These are phyloP conservation scores for Didymella arachidicola DNA, from an alignment of 2,329 filamentous ascomycete species.

Conservation along the genomic window DNA sequence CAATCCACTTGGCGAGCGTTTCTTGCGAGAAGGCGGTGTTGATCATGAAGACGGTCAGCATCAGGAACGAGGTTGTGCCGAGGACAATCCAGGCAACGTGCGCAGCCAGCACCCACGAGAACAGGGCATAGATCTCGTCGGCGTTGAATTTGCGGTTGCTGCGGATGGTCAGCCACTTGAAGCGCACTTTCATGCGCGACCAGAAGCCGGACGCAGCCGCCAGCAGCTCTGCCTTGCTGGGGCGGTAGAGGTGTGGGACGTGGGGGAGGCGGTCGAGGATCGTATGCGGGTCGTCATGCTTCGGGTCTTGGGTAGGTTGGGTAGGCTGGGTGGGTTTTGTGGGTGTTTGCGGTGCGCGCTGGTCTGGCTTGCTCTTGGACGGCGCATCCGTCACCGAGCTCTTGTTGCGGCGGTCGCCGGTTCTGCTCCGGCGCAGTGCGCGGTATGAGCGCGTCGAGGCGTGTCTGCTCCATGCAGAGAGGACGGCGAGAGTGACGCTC, in stretches of 20 bases:
- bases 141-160: slow-evolving; percentile 93
- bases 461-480: slow-evolving; percentile 42
- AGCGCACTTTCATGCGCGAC: slow-evolving; percentile 85
- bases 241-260: slow-evolving; percentile 77
- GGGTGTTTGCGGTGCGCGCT: neutral
- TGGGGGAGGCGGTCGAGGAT: slow-evolving; percentile 63
- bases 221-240: slow-evolving; percentile 91
- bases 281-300: slow-evolving; percentile 37
- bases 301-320: slow-evolving; percentile 17
- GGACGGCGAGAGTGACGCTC: slow-evolving; percentile 34
- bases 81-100: slow-evolving; percentile 96
- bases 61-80: slow-evolving; percentile 97
- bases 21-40: slow-evolving; percentile 98
- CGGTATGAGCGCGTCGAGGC: slow-evolving; percentile 37
- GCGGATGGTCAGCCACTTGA: slow-evolving; percentile 97
- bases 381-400: slow-evolving; percentile 45
- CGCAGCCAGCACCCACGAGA: slow-evolving; percentile 93
- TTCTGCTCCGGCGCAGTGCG: slow-evolving; percentile 23
- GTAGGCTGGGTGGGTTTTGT: slow-evolving; percentile 30
- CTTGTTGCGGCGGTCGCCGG: slow-evolving; percentile 45
- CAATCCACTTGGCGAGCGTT: slow-evolving; percentile 90
- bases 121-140: slow-evolving; percentile 94
- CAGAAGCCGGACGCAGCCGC: slow-evolving; percentile 92
- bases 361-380: slow-evolving; percentile 25
- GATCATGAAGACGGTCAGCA: slow-evolving; percentile 84